Conservation (phyloP, 1,284 basidiomycete species). For the Sphaerobolus stellatus region DNA sequence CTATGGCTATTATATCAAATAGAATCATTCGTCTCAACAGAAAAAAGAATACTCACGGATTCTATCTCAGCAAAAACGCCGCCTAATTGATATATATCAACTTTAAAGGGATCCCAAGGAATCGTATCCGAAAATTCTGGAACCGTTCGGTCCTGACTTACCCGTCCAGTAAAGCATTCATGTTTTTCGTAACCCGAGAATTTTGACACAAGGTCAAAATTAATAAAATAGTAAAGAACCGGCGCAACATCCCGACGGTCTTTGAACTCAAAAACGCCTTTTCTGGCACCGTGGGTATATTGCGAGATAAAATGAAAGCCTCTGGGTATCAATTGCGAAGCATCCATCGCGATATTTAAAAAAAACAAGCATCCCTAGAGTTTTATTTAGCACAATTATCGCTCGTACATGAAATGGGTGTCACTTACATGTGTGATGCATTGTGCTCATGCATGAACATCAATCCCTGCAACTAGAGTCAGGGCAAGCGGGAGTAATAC, state of each 20-base stretch:
- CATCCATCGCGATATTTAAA: slow-evolving; percentile 12
- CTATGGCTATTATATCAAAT: neutral
- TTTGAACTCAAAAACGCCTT: too few relatives aligned
- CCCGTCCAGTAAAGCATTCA: neutral
- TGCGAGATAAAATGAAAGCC: neutral
- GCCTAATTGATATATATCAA: neutral
- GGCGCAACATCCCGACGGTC: neutral
- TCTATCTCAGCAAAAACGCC: neutral
- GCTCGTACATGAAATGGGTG: too few relatives aligned
- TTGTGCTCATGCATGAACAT: slow-evolving; percentile 22
- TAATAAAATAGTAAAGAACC: slow-evolving; percentile 26
- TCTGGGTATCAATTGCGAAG: neutral
- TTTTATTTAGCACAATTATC: neutral
- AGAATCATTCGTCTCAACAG: neutral
- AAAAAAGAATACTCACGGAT: neutral
- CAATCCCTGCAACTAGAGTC: slow-evolving; percentile 18
- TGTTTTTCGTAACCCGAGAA: neutral
- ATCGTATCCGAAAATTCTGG: neutral
- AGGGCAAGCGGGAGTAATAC: neutral
- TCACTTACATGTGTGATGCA: slow-evolving; percentile 26
- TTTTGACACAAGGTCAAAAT: slow-evolving; percentile 21
- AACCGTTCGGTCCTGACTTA: neutral
- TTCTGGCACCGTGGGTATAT: too few relatives aligned
- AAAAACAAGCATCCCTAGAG: slow-evolving; percentile 2
- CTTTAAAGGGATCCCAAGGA: neutral